Evolutionary conservation across 2,329 filamentous ascomycete species (phyloP).

Genomic region (Penicillium griseofulvum): DNA sequence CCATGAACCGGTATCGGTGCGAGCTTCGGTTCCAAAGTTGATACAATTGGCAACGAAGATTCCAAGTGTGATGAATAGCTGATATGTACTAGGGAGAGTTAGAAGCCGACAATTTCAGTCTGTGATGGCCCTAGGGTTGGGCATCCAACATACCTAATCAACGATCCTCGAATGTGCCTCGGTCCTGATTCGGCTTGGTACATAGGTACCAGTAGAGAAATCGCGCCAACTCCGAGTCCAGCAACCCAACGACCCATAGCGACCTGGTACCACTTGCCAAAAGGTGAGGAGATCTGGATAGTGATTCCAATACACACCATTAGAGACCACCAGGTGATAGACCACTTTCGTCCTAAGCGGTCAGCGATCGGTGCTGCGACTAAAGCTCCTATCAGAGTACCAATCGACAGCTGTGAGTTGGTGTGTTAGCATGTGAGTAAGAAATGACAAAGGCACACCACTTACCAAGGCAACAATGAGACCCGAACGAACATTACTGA

Average conservation of each 20-base stretch:
- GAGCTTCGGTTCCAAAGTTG: conserved; percentile 44
- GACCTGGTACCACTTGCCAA: conserved; percentile 41
- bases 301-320: conserved; percentile 43
- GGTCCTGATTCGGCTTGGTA: conserved; percentile 47
- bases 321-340: conserved; percentile 40
- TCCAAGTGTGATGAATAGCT: conserved; percentile 48
- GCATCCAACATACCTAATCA: conserved; percentile 34
- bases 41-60: conserved; percentile 49
- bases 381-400: conserved; percentile 45
- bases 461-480: conserved; percentile 44
- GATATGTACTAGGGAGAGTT: conserved; percentile 38
- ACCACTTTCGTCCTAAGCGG: conserved; percentile 43
- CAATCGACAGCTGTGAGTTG: conserved; percentile 39
- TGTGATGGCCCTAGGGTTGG: too few relatives aligned
- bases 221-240: conserved; percentile 45
- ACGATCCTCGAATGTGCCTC: conserved; percentile 45
- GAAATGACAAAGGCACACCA: neutral
- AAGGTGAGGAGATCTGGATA: conserved; percentile 42
- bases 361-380: conserved; percentile 43
- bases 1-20: conserved; percentile 44
- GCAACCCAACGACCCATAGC: conserved; percentile 44
- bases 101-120: neutral
- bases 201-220: conserved; percentile 46
- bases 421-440: neutral
- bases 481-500: conserved; percentile 43